phyloP scores from a whole-genome alignment of 2,329 filamentous ascomycete genomes.

The Paraphoma chrysanthemicola region DNA sequence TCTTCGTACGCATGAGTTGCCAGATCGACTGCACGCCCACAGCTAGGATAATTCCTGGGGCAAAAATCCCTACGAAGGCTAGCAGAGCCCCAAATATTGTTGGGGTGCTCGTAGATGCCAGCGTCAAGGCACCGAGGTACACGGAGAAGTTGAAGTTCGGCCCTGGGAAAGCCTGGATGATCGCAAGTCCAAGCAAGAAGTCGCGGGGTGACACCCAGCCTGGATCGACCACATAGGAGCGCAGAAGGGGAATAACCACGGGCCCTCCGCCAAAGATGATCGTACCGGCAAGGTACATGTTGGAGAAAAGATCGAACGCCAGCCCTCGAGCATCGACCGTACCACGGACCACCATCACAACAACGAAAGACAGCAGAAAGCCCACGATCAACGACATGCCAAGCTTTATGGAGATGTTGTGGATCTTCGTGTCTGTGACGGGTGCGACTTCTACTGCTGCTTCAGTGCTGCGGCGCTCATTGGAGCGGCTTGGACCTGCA shows the following conservation, averaged over 20 bases:
- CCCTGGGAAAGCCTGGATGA: slow-evolving; percentile 74
- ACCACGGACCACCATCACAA: slow-evolving; percentile 60
- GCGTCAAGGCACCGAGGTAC: slow-evolving; percentile 50
- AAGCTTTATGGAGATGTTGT: slow-evolving; percentile 47
- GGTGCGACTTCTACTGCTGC: not conserved
- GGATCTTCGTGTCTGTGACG: slow-evolving; percentile 32
- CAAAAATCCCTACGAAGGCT: slow-evolving; percentile 51
- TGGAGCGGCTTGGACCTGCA: slow-evolving; percentile 4
- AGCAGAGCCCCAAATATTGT: slow-evolving; percentile 46
- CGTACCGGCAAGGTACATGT: slow-evolving; percentile 76
- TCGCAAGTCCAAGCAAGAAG: slow-evolving; percentile 74
- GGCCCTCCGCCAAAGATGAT: slow-evolving; percentile 57
- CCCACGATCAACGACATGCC: slow-evolving; percentile 47
- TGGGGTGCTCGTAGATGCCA: slow-evolving; percentile 34
- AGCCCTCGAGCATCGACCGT: slow-evolving; percentile 51
- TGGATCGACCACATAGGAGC: slow-evolving; percentile 64
- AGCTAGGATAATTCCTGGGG: slow-evolving; percentile 48
- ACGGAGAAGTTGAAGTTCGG: slow-evolving; percentile 65
- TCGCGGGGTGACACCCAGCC: slow-evolving; percentile 75
- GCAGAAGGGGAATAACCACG: slow-evolving; percentile 54
- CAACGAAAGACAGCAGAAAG: slow-evolving; percentile 66
- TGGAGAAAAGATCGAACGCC: slow-evolving; percentile 69
- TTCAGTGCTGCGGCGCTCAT: slow-evolving; percentile 6
- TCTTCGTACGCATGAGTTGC: slow-evolving; percentile 45
- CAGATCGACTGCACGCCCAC: slow-evolving; percentile 49